Evolutionary conservation across 176 grass and related monocot genomes (phyloP).

Genomic region (Aegilops sharonensis): DNA sequence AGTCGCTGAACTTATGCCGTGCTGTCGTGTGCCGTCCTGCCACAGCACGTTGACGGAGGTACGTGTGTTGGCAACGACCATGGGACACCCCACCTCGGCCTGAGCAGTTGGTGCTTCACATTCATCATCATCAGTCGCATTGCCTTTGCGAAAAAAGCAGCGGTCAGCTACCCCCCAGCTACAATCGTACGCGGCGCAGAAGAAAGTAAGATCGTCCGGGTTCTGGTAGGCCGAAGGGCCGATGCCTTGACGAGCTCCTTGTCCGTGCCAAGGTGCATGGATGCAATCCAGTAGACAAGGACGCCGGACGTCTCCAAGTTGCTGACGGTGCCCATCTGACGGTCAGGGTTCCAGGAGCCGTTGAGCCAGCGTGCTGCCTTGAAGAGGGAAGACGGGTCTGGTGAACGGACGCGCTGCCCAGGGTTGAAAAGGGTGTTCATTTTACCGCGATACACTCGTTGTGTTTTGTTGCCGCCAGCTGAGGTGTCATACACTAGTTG

Average conservation of each 20-base stretch:
- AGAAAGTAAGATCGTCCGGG: background rate
- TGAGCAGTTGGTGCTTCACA: too few species aligned
- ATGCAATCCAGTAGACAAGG: conserved; percentile 8
- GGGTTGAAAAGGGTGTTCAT: background rate
- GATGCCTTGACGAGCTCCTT: background rate
- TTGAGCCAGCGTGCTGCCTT: background rate
- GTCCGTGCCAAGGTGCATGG: background rate
- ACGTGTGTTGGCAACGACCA: background rate
- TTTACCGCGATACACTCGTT: too few species aligned
- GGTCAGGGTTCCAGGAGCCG: background rate
- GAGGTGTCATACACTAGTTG: too few species aligned
- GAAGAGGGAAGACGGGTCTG: background rate
- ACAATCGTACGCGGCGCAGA: background rate
- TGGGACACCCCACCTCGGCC: background rate
- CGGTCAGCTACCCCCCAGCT: background rate
- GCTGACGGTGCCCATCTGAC: background rate
- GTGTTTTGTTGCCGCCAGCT: too few species aligned
- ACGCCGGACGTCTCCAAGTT: background rate
- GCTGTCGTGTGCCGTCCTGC: conserved; percentile 1
- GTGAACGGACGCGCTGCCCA: background rate
- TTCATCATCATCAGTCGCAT: background rate
- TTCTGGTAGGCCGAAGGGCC: background rate
- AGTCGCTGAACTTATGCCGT: background rate
- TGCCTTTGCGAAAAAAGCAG: background rate
- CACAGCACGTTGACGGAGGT: background rate